Evolutionary conservation across 495 filamentous ascomycete genomes (phyloP).

Genomic region (Parachaetomium inaequale): DNA sequence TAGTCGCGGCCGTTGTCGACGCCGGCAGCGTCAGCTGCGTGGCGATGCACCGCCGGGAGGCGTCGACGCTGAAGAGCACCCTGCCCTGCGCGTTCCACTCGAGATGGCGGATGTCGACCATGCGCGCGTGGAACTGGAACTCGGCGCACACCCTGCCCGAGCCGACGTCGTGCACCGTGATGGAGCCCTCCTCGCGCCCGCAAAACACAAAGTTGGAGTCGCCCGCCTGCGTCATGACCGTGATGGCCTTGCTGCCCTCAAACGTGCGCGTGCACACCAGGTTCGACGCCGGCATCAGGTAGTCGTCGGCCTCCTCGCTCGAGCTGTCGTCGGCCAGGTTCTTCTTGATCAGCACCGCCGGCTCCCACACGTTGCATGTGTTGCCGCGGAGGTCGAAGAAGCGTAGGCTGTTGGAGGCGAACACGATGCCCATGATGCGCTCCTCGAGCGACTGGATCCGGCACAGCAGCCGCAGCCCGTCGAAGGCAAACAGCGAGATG

Average conservation of each 20-base stretch:
- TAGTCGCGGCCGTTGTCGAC: background rate
- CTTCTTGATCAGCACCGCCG: slow-evolving; percentile 22
- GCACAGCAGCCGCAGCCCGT: slow-evolving; percentile 22
- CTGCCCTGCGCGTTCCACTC: slow-evolving; percentile 24
- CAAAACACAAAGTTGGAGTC: slow-evolving; percentile 22
- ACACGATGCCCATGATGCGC: slow-evolving; percentile 24
- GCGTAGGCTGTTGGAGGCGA: slow-evolving; percentile 22
- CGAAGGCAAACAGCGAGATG: slow-evolving; percentile 25
- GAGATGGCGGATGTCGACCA: slow-evolving; percentile 23
- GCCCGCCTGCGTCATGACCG: slow-evolving; percentile 16
- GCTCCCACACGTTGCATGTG: slow-evolving; percentile 28
- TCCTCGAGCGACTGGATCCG: slow-evolving; percentile 22
- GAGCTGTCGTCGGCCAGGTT: slow-evolving; percentile 23
- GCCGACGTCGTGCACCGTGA: slow-evolving; percentile 21
- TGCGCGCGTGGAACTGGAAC: slow-evolving; percentile 18
- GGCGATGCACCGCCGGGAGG: slow-evolving; percentile 22
- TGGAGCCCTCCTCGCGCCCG: slow-evolving; percentile 26
- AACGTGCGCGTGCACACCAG: slow-evolving; percentile 19
- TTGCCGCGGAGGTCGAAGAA: slow-evolving; percentile 24
- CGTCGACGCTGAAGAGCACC: slow-evolving; percentile 24
- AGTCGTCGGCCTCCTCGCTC: slow-evolving; percentile 23
- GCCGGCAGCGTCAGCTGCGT: slow-evolving; percentile 15
- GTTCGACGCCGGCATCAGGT: slow-evolving; percentile 14
- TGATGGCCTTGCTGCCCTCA: slow-evolving; percentile 22
- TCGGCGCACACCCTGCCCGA: slow-evolving; percentile 15